Evolutionary conservation across 441 rosid species (phyloP).

Genomic region (Corymbia citriodora): DNA sequence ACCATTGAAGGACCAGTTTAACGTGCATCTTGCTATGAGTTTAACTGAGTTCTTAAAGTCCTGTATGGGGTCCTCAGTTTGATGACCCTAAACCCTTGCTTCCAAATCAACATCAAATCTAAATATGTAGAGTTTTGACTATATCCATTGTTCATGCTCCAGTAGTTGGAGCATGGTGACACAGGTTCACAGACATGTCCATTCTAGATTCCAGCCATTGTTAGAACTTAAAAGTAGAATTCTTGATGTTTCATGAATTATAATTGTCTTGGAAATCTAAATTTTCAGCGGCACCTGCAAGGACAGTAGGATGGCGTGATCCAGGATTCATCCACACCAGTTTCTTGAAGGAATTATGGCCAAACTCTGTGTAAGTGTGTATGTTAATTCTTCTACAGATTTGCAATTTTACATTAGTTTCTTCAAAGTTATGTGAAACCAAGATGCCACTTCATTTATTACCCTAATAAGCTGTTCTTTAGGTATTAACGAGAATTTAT

Average conservation of each 20-base stretch:
- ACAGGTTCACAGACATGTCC: too few relatives aligned
- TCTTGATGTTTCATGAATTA: not conserved
- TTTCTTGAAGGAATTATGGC: slow-evolving; percentile 73
- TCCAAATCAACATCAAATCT: not conserved
- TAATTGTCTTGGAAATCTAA: not conserved
- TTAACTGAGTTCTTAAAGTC: not conserved
- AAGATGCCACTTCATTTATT: not conserved
- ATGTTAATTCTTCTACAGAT: slow-evolving; percentile 4
- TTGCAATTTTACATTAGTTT: not conserved
- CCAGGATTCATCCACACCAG: slow-evolving; percentile 82
- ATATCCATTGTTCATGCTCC: not conserved
- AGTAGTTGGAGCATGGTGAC: not conserved
- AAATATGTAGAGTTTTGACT: not conserved
- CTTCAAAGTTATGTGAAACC: not conserved
- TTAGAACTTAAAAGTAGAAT: not conserved
- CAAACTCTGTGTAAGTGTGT: slow-evolving; percentile 54
- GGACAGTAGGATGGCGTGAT: slow-evolving; percentile 93
- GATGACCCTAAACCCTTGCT: not conserved
- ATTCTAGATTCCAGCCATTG: not conserved
- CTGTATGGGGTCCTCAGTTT: not conserved
- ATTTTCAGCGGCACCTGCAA: slow-evolving; percentile 64
- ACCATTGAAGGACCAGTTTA: too few relatives aligned
- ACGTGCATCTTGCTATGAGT: not conserved
- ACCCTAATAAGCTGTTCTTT: too few relatives aligned
- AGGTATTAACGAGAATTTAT: too few relatives aligned